These are phyloP conservation scores for Yarrowia divulgata DNA, from an alignment of 805 yeast genomes.

Conservation along the genomic window DNA sequence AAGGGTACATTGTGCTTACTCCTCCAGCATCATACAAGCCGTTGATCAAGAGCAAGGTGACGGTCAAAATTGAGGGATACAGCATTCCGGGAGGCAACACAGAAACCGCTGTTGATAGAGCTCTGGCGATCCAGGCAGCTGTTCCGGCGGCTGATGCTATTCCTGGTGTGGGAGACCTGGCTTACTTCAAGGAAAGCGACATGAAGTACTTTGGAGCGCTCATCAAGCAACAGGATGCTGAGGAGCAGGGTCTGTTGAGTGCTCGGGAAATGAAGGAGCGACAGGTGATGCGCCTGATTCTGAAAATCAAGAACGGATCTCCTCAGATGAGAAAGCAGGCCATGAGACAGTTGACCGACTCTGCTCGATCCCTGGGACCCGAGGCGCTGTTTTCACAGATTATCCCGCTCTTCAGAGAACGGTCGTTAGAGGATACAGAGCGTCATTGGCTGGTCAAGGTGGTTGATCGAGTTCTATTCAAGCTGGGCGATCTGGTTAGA, in stretches of 20 bases:
- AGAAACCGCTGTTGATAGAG: slow-evolving; percentile 43
- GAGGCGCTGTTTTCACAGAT: slow-evolving; percentile 69
- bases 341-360: slow-evolving; percentile 68
- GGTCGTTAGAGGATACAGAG: slow-evolving; percentile 77
- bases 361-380: slow-evolving; percentile 72
- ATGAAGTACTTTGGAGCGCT: slow-evolving; percentile 72
- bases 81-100: slow-evolving; percentile 59
- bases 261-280: slow-evolving; percentile 65
- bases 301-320: slow-evolving; percentile 80
- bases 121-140: slow-evolving; percentile 54
- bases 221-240: slow-evolving; percentile 49
- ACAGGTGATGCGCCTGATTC: slow-evolving; percentile 65
- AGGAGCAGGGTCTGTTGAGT: slow-evolving; percentile 52
- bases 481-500: slow-evolving; percentile 66
- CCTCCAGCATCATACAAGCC: slow-evolving; percentile 56
- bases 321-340: slow-evolving; percentile 73
- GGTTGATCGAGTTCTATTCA: slow-evolving; percentile 70
- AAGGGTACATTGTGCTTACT: slow-evolving; percentile 56
- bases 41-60: slow-evolving; percentile 52
- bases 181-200: slow-evolving; percentile 75
- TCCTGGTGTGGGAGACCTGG: slow-evolving; percentile 71
- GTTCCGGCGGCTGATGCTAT: slow-evolving; percentile 46
- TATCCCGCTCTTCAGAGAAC: slow-evolving; percentile 79
- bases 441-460: slow-evolving; percentile 82
- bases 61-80: slow-evolving; percentile 52